These are phyloP conservation scores for Apiospora marii DNA, from an alignment of 2,329 filamentous ascomycete species.

Conservation along the genomic window DNA sequence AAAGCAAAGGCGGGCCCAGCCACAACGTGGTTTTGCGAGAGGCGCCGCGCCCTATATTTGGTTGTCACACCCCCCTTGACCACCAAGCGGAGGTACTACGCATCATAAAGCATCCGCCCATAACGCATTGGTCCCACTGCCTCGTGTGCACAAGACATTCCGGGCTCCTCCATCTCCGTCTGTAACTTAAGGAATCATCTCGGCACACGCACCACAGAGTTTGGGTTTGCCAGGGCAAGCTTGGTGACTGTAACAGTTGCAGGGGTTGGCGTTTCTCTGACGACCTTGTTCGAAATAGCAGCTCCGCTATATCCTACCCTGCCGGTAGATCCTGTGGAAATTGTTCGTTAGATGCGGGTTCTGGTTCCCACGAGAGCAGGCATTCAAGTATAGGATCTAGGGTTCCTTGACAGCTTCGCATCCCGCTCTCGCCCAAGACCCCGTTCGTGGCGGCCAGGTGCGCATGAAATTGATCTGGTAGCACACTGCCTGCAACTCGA, in stretches of 20 bases:
- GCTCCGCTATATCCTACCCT: conserved; percentile 18
- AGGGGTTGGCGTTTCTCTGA: conserved; percentile 13
- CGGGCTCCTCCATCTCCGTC: conserved; percentile 13
- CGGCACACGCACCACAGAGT: conserved; percentile 6
- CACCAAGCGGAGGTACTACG: conserved; percentile 3
- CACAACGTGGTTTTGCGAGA: not conserved
- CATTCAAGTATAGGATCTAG: conserved; percentile 7
- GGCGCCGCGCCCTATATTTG: conserved; percentile 13
- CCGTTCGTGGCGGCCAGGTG: not conserved
- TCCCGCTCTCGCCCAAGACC: not conserved
- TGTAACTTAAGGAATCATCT: conserved; percentile 5
- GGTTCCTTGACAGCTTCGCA: conserved; percentile 8
- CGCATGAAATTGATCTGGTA: conserved; percentile 1
- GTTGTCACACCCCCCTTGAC: conserved; percentile 2
- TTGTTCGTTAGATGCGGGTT: conserved; percentile 14
- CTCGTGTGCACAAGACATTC: conserved; percentile 9
- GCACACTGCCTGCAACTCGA: not conserved
- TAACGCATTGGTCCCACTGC: conserved; percentile 13
- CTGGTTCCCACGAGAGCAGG: conserved; percentile 1
- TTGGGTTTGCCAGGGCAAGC: conserved; percentile 2
- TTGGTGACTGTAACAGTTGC: conserved; percentile 6
- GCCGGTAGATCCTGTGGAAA: conserved; percentile 21
- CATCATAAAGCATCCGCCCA: conserved; percentile 15
- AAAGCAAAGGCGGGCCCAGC: not conserved
- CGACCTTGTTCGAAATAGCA: conserved; percentile 7